Evolutionary conservation across 306 rosid species (phyloP).

Genomic region (Cucurbita moschata): DNA sequence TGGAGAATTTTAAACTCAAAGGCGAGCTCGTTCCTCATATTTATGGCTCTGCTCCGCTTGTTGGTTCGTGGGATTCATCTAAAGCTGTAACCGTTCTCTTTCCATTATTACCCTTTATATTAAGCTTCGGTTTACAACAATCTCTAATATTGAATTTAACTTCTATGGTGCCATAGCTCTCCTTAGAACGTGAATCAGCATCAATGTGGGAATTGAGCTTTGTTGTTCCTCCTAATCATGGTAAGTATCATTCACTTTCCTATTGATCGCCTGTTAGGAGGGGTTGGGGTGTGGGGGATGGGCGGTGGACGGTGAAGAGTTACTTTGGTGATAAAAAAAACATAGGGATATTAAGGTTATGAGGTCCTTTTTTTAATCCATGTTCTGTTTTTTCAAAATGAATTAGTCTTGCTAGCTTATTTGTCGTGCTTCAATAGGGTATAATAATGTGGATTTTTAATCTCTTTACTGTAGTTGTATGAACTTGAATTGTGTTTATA

Average conservation of each 20-base stretch:
- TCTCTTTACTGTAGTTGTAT: neutral
- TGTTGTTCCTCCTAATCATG: constrained; percentile 96
- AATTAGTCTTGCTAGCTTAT: neutral
- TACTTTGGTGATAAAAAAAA: neutral
- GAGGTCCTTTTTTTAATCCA: neutral
- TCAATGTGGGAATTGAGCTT: constrained; percentile 98
- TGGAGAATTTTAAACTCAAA: constrained; percentile 74
- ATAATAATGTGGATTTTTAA: neutral
- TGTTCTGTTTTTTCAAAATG: neutral
- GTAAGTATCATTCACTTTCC: constrained; percentile 21
- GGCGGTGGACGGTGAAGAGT: neutral
- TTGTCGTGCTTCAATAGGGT: neutral
- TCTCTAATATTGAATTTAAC: neutral
- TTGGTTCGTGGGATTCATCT: constrained; percentile 86
- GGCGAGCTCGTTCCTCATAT: constrained; percentile 83
- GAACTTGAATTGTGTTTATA: neutral
- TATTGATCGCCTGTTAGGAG: neutral
- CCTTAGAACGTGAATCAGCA: constrained; percentile 83
- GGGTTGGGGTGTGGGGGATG: neutral
- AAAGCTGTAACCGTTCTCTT: constrained; percentile 50
- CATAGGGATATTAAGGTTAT: neutral
- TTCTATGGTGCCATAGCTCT: constrained; percentile 30
- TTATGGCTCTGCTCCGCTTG: constrained; percentile 77
- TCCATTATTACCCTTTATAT: neutral
- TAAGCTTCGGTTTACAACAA: neutral